A percentile compares a stretch with the other conserved stretches of the same genome.
Conservation (phyloP, 148 eudicot species). For the Rhododendron griersonianum region DNA sequence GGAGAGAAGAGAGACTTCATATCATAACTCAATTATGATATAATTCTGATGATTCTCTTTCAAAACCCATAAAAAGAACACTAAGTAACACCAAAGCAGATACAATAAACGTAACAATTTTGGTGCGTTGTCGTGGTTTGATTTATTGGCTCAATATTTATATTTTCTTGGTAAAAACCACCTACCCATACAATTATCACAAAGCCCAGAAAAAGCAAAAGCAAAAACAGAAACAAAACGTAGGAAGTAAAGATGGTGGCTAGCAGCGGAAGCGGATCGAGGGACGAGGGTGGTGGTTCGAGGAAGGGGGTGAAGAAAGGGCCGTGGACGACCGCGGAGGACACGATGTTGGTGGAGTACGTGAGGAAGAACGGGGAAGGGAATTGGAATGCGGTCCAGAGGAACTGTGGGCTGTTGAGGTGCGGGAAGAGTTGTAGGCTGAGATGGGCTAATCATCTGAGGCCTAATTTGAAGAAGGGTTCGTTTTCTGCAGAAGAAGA, state of each 20-base stretch:
- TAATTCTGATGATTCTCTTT: not conserved
- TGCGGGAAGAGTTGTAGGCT: slow-evolving; percentile 92
- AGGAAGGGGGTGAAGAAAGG: slow-evolving; percentile 53
- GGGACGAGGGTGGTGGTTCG: not conserved
- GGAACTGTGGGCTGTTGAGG: slow-evolving; percentile 52
- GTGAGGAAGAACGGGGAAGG: slow-evolving; percentile 83
- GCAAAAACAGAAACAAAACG: not conserved
- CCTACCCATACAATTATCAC: not conserved
- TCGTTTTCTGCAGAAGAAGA: slow-evolving; percentile 72
- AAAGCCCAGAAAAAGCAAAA: not conserved
- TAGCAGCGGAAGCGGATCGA: slow-evolving; percentile 1
- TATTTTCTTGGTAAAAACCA: not conserved
- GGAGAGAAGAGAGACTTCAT: not conserved
- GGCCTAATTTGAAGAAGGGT: slow-evolving; percentile 83
- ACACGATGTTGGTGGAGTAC: slow-evolving; percentile 64
- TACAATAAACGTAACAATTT: not conserved
- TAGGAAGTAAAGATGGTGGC: slow-evolving; percentile 8
- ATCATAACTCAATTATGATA: not conserved
- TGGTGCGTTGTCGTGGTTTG: not conserved
- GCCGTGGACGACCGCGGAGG: slow-evolving; percentile 83
- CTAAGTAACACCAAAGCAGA: not conserved
- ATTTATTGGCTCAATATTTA: not conserved
- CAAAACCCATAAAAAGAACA: not conserved
- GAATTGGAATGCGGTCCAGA: slow-evolving; percentile 88
- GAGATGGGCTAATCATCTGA: slow-evolving; percentile 84